Evolutionary conservation across 2,329 filamentous ascomycete species (phyloP).

Genomic region (Periconia macrospinosa): DNA sequence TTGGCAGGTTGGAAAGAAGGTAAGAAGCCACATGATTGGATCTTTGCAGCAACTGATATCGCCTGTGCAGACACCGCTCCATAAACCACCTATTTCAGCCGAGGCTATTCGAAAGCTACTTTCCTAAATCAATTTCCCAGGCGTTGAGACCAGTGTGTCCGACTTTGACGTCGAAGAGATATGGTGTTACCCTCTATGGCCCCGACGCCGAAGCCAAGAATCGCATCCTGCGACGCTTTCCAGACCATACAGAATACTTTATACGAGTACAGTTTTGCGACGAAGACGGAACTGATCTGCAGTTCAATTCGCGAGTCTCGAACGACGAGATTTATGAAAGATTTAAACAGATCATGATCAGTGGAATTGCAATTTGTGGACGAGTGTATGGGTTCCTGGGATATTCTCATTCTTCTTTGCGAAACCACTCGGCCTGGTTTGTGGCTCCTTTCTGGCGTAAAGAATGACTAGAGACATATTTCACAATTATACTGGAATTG

Average conservation of each 20-base stretch:
- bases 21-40: background rate
- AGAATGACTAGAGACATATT: background rate
- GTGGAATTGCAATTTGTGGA: conserved; percentile 50
- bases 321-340: conserved; percentile 25
- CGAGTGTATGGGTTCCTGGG: conserved; percentile 12
- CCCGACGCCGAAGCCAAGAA: conserved; percentile 60
- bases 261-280: conserved; percentile 69
- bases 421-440: conserved; percentile 15
- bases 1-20: background rate
- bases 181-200: conserved; percentile 40
- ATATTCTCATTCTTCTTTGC: conserved; percentile 13
- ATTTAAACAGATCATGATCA: conserved; percentile 61
- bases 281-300: conserved; percentile 66
- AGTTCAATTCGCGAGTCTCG: conserved; percentile 50
- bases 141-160: conserved; percentile 5
- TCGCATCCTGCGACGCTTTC: conserved; percentile 11
- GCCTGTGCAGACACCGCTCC: background rate
- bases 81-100: conserved; percentile 6
- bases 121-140: conserved; percentile 10
- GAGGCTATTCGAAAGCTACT: conserved; percentile 10
- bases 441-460: conserved; percentile 12
- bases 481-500: conserved; percentile 6
- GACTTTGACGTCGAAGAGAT: conserved; percentile 8
- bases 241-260: conserved; percentile 10
- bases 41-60: background rate